Evolutionary conservation across 768 basidiomycete genomes (phyloP).

Genomic region (Termitomyces sp.): DNA sequence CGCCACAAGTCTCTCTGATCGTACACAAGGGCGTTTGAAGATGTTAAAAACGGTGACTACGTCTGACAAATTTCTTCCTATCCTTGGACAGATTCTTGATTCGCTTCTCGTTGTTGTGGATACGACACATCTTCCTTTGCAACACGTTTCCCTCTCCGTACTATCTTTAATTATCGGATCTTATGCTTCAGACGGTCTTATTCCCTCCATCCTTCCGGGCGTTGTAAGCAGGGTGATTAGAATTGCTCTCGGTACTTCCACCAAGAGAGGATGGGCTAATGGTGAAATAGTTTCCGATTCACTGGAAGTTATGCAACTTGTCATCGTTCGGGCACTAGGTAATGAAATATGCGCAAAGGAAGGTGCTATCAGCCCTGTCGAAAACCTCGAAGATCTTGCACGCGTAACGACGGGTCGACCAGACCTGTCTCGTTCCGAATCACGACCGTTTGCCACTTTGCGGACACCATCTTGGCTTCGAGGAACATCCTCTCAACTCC

Average conservation of each 20-base stretch:
- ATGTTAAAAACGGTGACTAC: slow-evolving; percentile 40
- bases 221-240: slow-evolving; percentile 74
- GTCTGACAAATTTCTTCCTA: slow-evolving; percentile 53
- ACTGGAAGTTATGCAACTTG: slow-evolving; percentile 48
- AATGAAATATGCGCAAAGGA: slow-evolving; percentile 62
- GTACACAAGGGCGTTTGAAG: slow-evolving; percentile 23
- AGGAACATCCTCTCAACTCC: slow-evolving; percentile 77
- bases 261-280: slow-evolving; percentile 62
- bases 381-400: slow-evolving; percentile 59
- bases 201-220: slow-evolving; percentile 78
- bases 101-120: slow-evolving; percentile 56
- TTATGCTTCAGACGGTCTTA: slow-evolving; percentile 46
- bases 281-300: slow-evolving; percentile 60
- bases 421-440: slow-evolving; percentile 12
- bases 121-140: slow-evolving; percentile 56
- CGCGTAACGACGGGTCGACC: slow-evolving; percentile 21
- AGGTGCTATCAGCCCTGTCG: slow-evolving; percentile 49
- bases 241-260: slow-evolving; percentile 50
- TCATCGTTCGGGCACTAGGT: slow-evolving; percentile 54
- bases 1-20: slow-evolving; percentile 14
- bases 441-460: slow-evolving; percentile 39
- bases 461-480: slow-evolving; percentile 76
- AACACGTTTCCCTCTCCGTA: slow-evolving; percentile 55
- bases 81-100: slow-evolving; percentile 80
- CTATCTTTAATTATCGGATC: slow-evolving; percentile 49